Percentiles rank a stretch among this genome's conserved stretches.
Evolutionary conservation across 78 protist genomes (phyloP).

Genomic region (Emiliania huxleyi): DNA sequence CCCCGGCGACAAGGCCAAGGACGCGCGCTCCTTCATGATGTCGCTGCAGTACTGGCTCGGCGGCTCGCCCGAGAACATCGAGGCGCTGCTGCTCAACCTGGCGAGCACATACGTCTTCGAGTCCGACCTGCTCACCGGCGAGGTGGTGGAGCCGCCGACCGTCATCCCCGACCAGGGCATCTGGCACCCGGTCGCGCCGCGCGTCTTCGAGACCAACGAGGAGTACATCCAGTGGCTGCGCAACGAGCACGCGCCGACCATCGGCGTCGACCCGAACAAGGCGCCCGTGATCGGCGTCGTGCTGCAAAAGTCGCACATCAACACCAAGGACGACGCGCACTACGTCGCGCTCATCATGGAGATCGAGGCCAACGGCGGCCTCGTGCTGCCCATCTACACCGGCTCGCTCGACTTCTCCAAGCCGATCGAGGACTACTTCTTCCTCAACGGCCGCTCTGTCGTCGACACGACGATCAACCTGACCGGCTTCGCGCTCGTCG

Average conservation of each 20-base stretch:
- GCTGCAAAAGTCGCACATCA: constrained; percentile 52
- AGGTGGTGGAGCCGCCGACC: background rate
- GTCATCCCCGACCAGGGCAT: constrained; percentile 47
- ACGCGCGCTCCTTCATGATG: constrained; percentile 55
- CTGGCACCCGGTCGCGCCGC: constrained; percentile 55
- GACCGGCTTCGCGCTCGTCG: constrained; percentile 58
- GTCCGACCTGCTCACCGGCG: background rate
- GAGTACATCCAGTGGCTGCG: constrained; percentile 39
- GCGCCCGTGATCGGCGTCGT: constrained; percentile 52
- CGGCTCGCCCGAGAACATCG: constrained; percentile 57
- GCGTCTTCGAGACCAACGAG: constrained; percentile 22
- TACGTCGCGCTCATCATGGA: constrained; percentile 44
- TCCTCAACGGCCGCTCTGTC: background rate
- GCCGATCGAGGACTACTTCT: constrained; percentile 22
- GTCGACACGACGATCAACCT: constrained; percentile 47
- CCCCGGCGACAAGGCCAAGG: constrained; percentile 48
- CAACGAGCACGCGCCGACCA: constrained; percentile 21
- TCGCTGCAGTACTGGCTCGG: constrained; percentile 57
- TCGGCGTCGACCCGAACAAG: background rate
- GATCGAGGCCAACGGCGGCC: constrained; percentile 47
- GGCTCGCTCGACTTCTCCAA: constrained; percentile 52
- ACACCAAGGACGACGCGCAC: constrained; percentile 55
- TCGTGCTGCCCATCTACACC: constrained; percentile 40
- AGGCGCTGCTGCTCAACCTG: constrained; percentile 42
- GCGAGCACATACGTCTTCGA: constrained; percentile 28